Evolutionary conservation across 495 filamentous ascomycete species (phyloP), one percentile per base, ranked within the genome.

Genomic region (Penicillium angulare): DNA sequence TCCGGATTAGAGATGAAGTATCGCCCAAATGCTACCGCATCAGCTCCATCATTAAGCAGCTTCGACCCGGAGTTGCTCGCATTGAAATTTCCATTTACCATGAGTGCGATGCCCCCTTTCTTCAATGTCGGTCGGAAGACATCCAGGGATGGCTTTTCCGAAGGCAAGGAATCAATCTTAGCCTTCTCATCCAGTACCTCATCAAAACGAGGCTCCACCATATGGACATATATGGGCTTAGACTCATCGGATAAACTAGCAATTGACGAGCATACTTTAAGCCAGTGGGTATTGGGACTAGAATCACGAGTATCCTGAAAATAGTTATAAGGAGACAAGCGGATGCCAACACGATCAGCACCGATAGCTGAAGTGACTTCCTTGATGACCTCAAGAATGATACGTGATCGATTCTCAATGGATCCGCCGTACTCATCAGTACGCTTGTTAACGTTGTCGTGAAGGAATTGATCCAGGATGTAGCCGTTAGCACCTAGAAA

Each of bases 1-100:
- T 90, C 87, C 0, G 87, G 87, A 31, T 79, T 90, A 26, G 80
- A 68, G 54, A 89, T 84, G 55, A 84, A 91, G 43, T 72, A 75
- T 15, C 82, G 62, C 17, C 86, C 86, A 64, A 84, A 89, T 0
- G 75, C 76, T 34, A 72, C 21, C 2, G 55, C 65, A 43, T 78
- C 76, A 21, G 63, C 65, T 9, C 52, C 55, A 45, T 60, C 65
- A 7, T 16, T 29, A 0, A 42, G 26, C 15, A 70, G 5, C 41
- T 68, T 68, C 0, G 45, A 40, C 2, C 53, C 60, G 0, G 61
- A 53, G 52, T 70, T 70, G 15, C 58, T 53, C 0, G 47, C 24
- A 9, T 64, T 64, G 55, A 67, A 72, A 29, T 60, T 61, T 8
- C 68, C 67, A 10, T 65, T 65, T 2, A 65, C 63, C 4, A 70